These are phyloP conservation scores for Cephaloascus fragrans DNA, from an alignment of 805 yeast genomes.

Conservation along the genomic window DNA sequence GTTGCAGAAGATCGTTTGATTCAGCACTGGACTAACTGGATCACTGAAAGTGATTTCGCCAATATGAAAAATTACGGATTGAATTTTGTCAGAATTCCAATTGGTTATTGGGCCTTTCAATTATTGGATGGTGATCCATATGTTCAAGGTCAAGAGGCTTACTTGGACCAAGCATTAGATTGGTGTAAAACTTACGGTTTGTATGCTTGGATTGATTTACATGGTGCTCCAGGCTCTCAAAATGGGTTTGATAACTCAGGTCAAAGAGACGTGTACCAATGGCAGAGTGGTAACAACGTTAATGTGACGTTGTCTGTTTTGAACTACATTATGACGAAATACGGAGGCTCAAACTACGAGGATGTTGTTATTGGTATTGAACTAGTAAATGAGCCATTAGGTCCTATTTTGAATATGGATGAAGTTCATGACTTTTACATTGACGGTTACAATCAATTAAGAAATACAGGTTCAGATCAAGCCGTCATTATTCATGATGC, in stretches of 20 bases:
- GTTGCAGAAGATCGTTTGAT: conserved; percentile 41
- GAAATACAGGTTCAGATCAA: conserved; percentile 42
- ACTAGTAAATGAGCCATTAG: conserved; percentile 84
- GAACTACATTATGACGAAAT: conserved; percentile 44
- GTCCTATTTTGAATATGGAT: conserved; percentile 52
- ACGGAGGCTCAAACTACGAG: conserved; percentile 48
- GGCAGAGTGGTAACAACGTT: conserved; percentile 47
- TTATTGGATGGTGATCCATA: conserved; percentile 65
- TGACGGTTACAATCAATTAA: conserved; percentile 55
- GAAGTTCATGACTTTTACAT: conserved; percentile 49
- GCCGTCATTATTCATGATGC: conserved; percentile 78
- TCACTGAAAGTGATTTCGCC: conserved; percentile 61
- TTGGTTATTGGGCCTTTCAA: conserved; percentile 91
- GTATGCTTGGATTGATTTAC: conserved; percentile 85
- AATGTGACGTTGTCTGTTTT: conserved; percentile 48
- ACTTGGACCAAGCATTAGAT: conserved; percentile 63
- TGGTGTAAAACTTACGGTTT: conserved; percentile 62
- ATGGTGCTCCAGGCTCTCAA: conserved; percentile 96
- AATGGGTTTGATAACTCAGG: conserved; percentile 97
- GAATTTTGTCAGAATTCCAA: conserved; percentile 82
- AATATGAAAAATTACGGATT: conserved; percentile 54
- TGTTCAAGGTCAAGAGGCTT: conserved; percentile 69
- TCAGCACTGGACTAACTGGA: conserved; percentile 73
- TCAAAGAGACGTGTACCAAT: conserved; percentile 48
- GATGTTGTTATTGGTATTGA: conserved; percentile 81